Evolutionary conservation across 2,329 filamentous ascomycete species (phyloP).

Genomic region (Curvularia spicifera): DNA sequence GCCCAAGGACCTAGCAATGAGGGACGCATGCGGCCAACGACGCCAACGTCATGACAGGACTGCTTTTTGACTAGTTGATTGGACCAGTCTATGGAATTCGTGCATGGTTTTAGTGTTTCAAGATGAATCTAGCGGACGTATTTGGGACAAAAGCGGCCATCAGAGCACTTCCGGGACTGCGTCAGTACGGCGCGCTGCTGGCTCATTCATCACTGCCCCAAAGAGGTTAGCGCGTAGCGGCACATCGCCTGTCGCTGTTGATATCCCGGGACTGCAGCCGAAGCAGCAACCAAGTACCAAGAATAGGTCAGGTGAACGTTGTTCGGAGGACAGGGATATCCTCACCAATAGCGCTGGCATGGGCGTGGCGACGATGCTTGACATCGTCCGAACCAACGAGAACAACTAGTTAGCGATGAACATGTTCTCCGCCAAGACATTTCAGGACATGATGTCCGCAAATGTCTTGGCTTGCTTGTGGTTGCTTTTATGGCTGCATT

Average conservation of each 20-base stretch:
- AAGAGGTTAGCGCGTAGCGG: neutral
- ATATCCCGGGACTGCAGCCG: too few relatives aligned
- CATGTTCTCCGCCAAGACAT: neutral
- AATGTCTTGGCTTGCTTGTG: neutral
- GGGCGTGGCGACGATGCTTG: neutral
- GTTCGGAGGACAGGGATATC: neutral
- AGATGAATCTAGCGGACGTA: neutral
- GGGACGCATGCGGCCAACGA: neutral
- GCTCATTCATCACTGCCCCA: neutral
- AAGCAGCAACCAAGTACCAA: neutral
- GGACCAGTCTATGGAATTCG: neutral
- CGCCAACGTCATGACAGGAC: neutral
- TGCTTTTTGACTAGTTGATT: neutral
- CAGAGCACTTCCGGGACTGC: neutral
- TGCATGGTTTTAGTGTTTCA: neutral
- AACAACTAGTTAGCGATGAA: neutral
- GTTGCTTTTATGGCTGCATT: neutral
- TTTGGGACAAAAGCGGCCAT: neutral
- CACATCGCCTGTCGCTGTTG: neutral
- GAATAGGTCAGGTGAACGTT: neutral
- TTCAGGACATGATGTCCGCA: too few relatives aligned
- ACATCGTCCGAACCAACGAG: neutral
- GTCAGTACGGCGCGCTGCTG: neutral
- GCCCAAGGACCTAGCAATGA: neutral
- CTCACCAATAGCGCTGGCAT: neutral